Evolutionary conservation across 2,329 filamentous ascomycete species (phyloP).

Genomic region (Claviceps africana): DNA sequence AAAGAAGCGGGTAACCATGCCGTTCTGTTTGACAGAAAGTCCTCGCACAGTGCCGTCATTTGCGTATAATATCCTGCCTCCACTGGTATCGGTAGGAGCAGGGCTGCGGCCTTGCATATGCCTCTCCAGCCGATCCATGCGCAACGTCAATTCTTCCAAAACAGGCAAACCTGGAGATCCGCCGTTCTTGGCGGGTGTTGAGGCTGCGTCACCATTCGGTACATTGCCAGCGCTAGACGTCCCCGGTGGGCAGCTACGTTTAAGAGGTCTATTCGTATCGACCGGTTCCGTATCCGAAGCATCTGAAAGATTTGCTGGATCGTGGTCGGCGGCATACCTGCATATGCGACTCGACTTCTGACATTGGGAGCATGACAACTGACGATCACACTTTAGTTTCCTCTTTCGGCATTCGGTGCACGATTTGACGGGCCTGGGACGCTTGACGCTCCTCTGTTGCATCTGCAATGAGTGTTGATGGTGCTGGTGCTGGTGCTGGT

Average conservation of each 20-base stretch:
- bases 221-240: conserved; percentile 11
- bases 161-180: conserved; percentile 19
- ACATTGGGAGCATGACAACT: conserved; percentile 43
- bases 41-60: conserved; percentile 33
- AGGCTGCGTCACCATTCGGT: conserved; percentile 12
- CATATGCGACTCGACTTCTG: conserved; percentile 41
- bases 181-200: conserved; percentile 18
- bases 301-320: conserved; percentile 33
- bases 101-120: conserved; percentile 30
- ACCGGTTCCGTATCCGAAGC: conserved; percentile 28
- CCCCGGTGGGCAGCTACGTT: conserved; percentile 22
- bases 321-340: conserved; percentile 37
- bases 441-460: conserved; percentile 34
- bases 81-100: conserved; percentile 22
- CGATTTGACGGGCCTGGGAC: conserved; percentile 40
- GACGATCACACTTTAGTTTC: conserved; percentile 42
- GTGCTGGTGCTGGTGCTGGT: conserved; percentile 12
- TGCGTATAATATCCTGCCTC: conserved; percentile 19
- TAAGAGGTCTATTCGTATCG: conserved; percentile 21
- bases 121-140: conserved; percentile 41
- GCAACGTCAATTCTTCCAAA: conserved; percentile 33
- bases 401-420: conserved; percentile 44
- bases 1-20: conserved; percentile 34
- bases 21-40: conserved; percentile 33
- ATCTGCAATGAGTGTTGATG: conserved; percentile 11